Evolutionary conservation across 164 flowering plant genomes (phyloP), one percentile per base, ranked within the genome.

Genomic region (Nelumbo lutea): DNA sequence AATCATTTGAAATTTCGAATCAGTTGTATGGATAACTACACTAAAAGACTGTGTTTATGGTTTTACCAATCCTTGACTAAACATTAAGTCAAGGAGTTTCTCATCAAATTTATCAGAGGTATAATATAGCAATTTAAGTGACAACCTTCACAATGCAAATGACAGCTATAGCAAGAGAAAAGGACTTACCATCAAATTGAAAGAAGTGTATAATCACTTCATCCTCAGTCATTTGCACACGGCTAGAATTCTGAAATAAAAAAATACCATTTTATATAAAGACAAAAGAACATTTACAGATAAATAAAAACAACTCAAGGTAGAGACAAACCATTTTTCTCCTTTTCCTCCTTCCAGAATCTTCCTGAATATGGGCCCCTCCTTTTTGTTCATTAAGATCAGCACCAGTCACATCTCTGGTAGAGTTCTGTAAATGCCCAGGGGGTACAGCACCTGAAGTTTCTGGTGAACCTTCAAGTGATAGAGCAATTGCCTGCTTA

Each of bases 401-500:
- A 64, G 40, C 59, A 61, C 71, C 69, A n/a, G 9, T 59, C 38
- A n/a, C 42, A 62, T 64, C 62, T 51, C 55, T 61, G 55, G 47
- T 61, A 42, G 74, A 57, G 38, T 66, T 62, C 52, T 61, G 75
- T 61, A 78, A 68, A 70, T 72, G 42, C n/a, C 57, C 65, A 47
- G 44, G 4, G 14, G 6, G 64, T 43, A 11, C 53, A 42, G 10
- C 65, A 70, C 72, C 70, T 15, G 78, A 65, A 68, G 64, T 72
- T 70, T 68, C 85, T 15, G 69, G 53, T 51, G 81, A 75, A 62
- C 78, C 86, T 67, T 79, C 76, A 15, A 90, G 82, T 7, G 98
- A 94, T 52, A 91, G 87, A 69, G 91, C 91, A 75, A 94, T 90
- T 8, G 98, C 98, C 98, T 91, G 83, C 56, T 76, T 40, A 68